phyloP scores from a whole-genome alignment of 2,329 filamentous ascomycete species.

The Sporothrix luriei region DNA sequence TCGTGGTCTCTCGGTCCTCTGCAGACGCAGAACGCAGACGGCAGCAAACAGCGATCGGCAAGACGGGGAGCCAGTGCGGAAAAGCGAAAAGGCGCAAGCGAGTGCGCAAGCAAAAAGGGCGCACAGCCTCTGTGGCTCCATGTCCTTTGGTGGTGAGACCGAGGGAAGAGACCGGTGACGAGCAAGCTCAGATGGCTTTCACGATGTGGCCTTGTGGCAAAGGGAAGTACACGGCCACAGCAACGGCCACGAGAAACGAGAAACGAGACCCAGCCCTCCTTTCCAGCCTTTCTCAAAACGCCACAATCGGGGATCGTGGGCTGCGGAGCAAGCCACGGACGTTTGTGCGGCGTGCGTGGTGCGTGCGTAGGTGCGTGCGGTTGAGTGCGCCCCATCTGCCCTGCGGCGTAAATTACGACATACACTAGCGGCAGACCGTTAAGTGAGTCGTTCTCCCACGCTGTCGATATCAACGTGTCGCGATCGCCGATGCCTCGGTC shows the following conservation, averaged over 20 bases:
- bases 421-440: background rate
- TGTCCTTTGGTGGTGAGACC: background rate
- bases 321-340: background rate
- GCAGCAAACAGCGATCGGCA: conserved; percentile 8
- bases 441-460: background rate
- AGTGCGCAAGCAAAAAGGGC: background rate
- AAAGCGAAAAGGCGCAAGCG: too few relatives aligned
- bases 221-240: too few relatives aligned
- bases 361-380: background rate
- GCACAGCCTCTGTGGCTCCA: conserved; percentile 13
- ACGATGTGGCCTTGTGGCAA: too few relatives aligned
- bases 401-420: background rate
- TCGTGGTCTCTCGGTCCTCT: too few relatives aligned
- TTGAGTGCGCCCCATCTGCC: background rate
- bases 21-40: too few relatives aligned
- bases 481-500: background rate
- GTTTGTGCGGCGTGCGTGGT: background rate
- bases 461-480: background rate
- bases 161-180: background rate
- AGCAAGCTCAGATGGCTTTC: too few relatives aligned
- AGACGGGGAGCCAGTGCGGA: background rate
- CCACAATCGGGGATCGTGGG: conserved; percentile 3
- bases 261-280: background rate
- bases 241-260: conserved; percentile 1
- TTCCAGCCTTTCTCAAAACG: background rate